Conservation (phyloP, 164 flowering plant genomes). For the Litsea cubeba region DNA sequence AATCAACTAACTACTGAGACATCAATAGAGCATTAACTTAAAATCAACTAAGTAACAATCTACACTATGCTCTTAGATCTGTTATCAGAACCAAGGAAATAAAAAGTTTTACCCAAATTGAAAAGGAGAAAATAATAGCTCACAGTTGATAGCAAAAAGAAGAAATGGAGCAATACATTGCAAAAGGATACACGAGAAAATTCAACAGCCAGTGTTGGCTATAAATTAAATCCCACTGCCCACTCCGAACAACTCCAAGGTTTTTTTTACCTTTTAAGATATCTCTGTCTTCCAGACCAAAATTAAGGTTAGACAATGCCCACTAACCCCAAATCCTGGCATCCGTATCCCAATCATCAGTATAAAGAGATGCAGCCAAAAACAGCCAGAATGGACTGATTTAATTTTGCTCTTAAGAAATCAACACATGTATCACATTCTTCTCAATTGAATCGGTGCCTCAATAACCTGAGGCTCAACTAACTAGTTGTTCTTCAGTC, state of each 20-base stretch:
- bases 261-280: constrained; percentile 1
- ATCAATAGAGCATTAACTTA: not conserved
- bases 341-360: not conserved
- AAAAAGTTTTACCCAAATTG: not conserved
- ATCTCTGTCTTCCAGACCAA: constrained; percentile 9
- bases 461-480: constrained; percentile 6
- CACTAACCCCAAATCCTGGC: not conserved
- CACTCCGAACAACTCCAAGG: constrained; percentile 8
- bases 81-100: constrained; percentile 9
- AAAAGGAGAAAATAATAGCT: constrained; percentile 4
- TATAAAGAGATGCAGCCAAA: not conserved
- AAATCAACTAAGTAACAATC: constrained; percentile 5
- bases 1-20: constrained; percentile 2
- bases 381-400: not conserved
- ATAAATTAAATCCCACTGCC: not conserved
- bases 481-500: constrained; percentile 1
- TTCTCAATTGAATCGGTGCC: not conserved
- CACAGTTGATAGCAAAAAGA: constrained; percentile 6
- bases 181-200: constrained; percentile 8
- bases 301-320: constrained; percentile 6
- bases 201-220: constrained; percentile 10
- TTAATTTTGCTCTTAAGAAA: not conserved
- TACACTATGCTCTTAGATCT: constrained; percentile 3
- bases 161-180: constrained; percentile 6
- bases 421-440: not conserved